phyloP scores from a whole-genome alignment of 2,329 filamentous ascomycete genomes.

The Botrytis fabae region DNA sequence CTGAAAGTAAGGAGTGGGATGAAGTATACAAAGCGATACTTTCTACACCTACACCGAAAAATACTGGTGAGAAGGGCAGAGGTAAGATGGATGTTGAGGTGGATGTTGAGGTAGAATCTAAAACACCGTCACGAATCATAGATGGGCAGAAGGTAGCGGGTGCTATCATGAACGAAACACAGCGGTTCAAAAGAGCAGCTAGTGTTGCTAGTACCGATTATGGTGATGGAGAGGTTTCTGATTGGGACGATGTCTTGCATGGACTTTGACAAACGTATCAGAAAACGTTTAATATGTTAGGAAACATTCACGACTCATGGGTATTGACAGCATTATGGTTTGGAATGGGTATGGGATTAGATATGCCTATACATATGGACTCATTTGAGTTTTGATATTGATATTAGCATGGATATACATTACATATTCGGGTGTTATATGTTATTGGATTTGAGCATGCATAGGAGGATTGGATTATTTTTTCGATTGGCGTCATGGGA shows the following conservation, averaged over 20 bases:
- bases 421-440: neutral
- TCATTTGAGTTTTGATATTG: neutral
- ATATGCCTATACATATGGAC: neutral
- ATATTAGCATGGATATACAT: neutral
- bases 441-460: neutral
- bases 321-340: neutral
- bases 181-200: constrained; percentile 25
- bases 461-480: neutral
- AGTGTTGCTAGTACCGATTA: constrained; percentile 36
- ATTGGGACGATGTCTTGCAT: constrained; percentile 4
- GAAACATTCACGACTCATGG: neutral
- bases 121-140: neutral
- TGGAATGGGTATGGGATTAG: neutral
- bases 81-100: neutral
- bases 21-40: neutral
- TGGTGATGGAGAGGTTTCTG: constrained; percentile 30
- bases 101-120: neutral
- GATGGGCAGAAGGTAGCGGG: neutral
- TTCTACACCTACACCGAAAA: neutral
- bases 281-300: neutral
- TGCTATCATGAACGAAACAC: constrained; percentile 2
- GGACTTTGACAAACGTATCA: neutral
- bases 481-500: neutral
- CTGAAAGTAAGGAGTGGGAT: constrained; percentile 11
- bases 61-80: neutral